phyloP scores from a whole-genome alignment of 768 basidiomycete species.

The Leccinum olivaceopallidum region DNA sequence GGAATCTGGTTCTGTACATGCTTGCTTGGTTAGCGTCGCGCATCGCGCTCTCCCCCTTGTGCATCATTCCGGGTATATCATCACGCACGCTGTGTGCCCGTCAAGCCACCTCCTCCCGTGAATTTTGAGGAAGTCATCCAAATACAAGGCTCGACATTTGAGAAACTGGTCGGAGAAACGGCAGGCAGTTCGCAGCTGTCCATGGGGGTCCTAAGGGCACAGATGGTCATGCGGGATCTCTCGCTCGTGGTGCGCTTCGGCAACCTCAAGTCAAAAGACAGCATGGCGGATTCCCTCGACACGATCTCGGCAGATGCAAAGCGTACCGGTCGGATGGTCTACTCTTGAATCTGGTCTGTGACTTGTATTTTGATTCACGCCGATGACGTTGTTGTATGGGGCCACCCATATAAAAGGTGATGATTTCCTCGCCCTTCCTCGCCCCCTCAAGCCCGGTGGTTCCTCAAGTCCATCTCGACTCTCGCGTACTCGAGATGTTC shows the following conservation, averaged over 20 bases:
- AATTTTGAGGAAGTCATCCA: conserved; percentile 64
- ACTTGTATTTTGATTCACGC: conserved; percentile 13
- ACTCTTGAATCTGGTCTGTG: not conserved
- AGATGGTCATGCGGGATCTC: conserved; percentile 75
- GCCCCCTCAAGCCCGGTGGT: conserved; percentile 6
- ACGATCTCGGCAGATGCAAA: conserved; percentile 64
- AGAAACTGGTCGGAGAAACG: conserved; percentile 59
- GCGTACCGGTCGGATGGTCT: conserved; percentile 44
- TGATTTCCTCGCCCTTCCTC: not conserved
- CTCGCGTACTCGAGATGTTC: conserved; percentile 25
- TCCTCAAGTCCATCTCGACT: conserved; percentile 16
- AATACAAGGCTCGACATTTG: conserved; percentile 61
- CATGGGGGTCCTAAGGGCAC: conserved; percentile 70
- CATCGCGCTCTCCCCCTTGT: conserved; percentile 57
- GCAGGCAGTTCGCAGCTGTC: conserved; percentile 60
- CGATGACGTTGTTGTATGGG: not conserved
- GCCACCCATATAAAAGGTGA: conserved; percentile 15
- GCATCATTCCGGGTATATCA: conserved; percentile 61
- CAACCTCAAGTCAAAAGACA: conserved; percentile 59
- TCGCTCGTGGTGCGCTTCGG: conserved; percentile 62
- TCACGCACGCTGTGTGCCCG: conserved; percentile 39
- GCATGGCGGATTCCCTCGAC: conserved; percentile 49
- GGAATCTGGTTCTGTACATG: conserved; percentile 53
- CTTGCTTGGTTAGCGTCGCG: conserved; percentile 45
- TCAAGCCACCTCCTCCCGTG: conserved; percentile 34